Base-by-base conservation (phyloP, 2,329 filamentous ascomycete species). In the Ilyonectria sp. region DNA sequence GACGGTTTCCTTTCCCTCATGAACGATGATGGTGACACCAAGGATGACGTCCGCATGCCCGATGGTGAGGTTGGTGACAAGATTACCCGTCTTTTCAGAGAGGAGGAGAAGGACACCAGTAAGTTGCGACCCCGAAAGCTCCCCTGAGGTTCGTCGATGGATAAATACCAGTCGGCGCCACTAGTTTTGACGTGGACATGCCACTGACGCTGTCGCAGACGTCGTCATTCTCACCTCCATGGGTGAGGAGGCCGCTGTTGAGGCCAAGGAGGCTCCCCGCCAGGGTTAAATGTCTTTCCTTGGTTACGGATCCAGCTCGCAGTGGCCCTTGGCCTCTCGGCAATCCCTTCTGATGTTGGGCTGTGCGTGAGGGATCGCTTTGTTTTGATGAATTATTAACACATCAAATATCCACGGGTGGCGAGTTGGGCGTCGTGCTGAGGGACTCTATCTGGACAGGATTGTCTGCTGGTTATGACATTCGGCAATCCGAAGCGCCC, bases 1-100 rank as follows among this genome's bases (percentile, higher is more conserved):
- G 96, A 98, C 81, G 94, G 90, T 74, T 98, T 93, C 91, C 92
- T 99, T 77, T 95, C 93, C 81, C 93, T 99, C 81, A 97, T 98
- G 92, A 89, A 88, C 82, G 92, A 95, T 73, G 90, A 92, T 76
- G 95, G 95, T 81, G 87, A 89, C 82, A 92, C 91, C 86, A 98
- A 98, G 90, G 94, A 97, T 79, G 95, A 99, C 82, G 94, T 98
- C 84, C 94, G 94, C 87, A 81, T 97, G 76, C 96, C 96, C 77
- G 95, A 98, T 1, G 92, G 92, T 79, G 95, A 98, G 68, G 78
- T 97, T 83, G 94, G 94, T 78, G 90, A 95, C 55, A 95, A 93
- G 89, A 97, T 98, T 83, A 86, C 83, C 77, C 91, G 90, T 83
- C 90, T 95, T 78, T 96, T 95, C 89, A 86, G 83, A 74, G 86